Base-by-base conservation (phyloP, 257 asterid genomes). In the Cinchona pubescens region DNA sequence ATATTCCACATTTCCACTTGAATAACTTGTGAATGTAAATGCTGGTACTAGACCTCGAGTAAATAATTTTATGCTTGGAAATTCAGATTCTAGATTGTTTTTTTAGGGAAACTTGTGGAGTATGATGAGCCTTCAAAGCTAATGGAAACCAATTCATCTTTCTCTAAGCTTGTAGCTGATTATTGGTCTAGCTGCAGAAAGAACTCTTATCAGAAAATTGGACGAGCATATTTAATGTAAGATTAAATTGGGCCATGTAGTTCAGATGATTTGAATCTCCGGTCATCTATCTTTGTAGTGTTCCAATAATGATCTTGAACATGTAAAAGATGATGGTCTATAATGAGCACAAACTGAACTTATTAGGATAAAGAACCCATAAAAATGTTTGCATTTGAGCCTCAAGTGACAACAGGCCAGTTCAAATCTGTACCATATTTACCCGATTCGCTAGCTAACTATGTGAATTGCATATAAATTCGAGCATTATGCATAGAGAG, bases 131-230 rank as follows among this genome's bases (percentile, higher is more conserved):
- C 97, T 56, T 76, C 88, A 79, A 92, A 82, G 81, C 93, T 92
- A n/a, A 85, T 88, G 90, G 88, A 80, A 72, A 86, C 63, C 4
- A 79, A 79, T 30, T 92, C 97, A 25, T 81, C 80, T 8, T 92
- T 92, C 80, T 83, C 96, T 23, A 87, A 88, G 80, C 96, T 92
- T 63, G 95, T 92, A 45, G 84, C 89, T 5, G 97, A 88, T 46
- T 92, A 92, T 78, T 90, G 96, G 94, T 83, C 96, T 23, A 91
- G 94, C 82, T 83, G 89, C 83, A 78, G 70, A 23, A 87, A 76
- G 68, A 85, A 76, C 59, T 80, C 85, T 35, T 32, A 21, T 27
- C n/a, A 53, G 70, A 37, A 78, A 56, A 16, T 19, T 71, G 67
- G 37, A 56, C 12, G 16, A 48, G 2, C 40, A n/a, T n/a, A n/a